Conservation (phyloP, 345 rosid species). For the Dipteronia sinensis region DNA sequence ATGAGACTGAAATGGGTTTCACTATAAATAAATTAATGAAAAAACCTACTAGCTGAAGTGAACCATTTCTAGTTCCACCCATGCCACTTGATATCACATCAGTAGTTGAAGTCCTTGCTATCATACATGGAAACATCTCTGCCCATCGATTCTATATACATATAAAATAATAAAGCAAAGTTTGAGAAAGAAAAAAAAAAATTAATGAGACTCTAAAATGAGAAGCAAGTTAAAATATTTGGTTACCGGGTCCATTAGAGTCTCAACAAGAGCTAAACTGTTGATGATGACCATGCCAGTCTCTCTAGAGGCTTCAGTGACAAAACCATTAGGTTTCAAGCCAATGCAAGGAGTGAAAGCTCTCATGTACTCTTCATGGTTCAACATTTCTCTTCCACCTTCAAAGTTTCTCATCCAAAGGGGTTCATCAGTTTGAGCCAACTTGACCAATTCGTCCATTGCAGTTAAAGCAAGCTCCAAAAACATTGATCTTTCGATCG, state of each 20-base stretch:
- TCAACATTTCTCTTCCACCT: conserved; percentile 60
- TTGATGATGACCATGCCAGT: conserved; percentile 82
- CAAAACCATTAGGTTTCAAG: conserved; percentile 68
- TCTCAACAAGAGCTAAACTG: conserved; percentile 87
- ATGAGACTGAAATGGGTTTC: background rate
- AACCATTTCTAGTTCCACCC: conserved; percentile 93
- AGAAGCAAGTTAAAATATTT: background rate
- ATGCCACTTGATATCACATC: conserved; percentile 80
- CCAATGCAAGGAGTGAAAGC: conserved; percentile 65
- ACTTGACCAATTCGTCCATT: conserved; percentile 84
- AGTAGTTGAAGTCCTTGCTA: conserved; percentile 73
- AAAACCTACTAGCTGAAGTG: conserved; percentile 76
- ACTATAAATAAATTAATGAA: background rate
- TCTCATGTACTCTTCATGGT: conserved; percentile 71
- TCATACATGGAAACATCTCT: conserved; percentile 92
- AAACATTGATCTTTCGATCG: conserved; percentile 69
- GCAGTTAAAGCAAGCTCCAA: conserved; percentile 82
- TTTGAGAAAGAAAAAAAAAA: background rate
- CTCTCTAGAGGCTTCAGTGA: conserved; percentile 84
- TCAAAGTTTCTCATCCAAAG: conserved; percentile 74
- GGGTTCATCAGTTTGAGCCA: conserved; percentile 78
- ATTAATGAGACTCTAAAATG: background rate
- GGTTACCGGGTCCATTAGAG: conserved; percentile 90
- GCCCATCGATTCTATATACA: conserved; percentile 80
- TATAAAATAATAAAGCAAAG: background rate